Evolutionary conservation across 2,329 filamentous ascomycete species (phyloP), one percentile per base, ranked within the genome.

Genomic region (Fusarium pseudoanthophilum): DNA sequence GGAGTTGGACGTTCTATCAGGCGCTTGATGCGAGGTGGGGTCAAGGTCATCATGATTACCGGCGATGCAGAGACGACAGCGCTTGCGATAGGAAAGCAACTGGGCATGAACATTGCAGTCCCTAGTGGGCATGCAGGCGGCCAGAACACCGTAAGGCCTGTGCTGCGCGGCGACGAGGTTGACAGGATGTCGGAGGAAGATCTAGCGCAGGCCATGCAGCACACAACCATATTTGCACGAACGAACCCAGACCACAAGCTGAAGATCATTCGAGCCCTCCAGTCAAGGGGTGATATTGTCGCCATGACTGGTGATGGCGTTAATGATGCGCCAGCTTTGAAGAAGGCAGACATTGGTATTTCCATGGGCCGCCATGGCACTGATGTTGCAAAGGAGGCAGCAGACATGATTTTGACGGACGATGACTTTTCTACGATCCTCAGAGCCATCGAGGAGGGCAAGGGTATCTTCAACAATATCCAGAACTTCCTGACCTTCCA

Each of bases 401-500:
- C 94, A n/a, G 94, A 96, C 79, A 97, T 97, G 94, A 95, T 97
- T 72, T 84, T 97, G 59, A 96, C 93, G 0, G 93, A 96, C 76
- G 94, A 97, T 81, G 93, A 96, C 82, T 96, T 97, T 81, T 93
- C 92, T 1, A 96, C 94, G 10, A 99, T 99, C 72, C 87, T 99
- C 16, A 93, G 92, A 67, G 96, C 96, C 36, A 99, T 99, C 71
- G 96, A 99, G 82, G 96, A 99, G 84, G 97, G 96, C 83, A 99
- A 99, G 83, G 96, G 95, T 62, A 99, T 99, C 76, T 99, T 99
- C 84, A 97, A 96, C 88, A 99, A 99, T 82, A 98, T 99, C 75
- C 96, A 99, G 80, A 99, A 99, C 83, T 99, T 99, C 84, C 88
- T 99, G 72, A 98, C 96, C 1, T 99, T 99, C 84, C 97, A 99